phyloP scores from a whole-genome alignment of 495 filamentous ascomycete species.

The Tuber brumale region DNA sequence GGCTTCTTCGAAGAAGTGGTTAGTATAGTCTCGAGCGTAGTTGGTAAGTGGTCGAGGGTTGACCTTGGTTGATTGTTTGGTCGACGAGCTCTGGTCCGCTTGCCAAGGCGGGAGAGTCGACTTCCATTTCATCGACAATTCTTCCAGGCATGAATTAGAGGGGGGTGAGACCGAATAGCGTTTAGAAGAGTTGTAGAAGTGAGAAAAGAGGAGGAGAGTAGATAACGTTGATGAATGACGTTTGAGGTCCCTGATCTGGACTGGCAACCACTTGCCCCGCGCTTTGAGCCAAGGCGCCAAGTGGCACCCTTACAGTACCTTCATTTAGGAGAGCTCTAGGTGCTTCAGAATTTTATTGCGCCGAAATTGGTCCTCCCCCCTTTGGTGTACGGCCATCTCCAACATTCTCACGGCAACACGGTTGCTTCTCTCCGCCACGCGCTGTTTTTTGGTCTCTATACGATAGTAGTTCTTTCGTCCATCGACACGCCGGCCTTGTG shows the following conservation, averaged over 20 bases:
- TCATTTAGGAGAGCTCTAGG: not conserved
- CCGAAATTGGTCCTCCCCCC: not conserved
- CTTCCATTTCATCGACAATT: constrained; percentile 12
- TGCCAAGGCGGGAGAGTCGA: constrained; percentile 1
- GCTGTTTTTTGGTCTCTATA: not conserved
- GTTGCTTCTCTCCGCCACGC: not conserved
- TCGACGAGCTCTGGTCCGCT: not conserved
- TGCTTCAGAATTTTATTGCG: not conserved
- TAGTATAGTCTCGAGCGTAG: constrained; percentile 17
- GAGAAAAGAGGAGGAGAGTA: not conserved
- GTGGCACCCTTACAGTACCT: not conserved
- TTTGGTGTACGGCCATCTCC: not conserved
- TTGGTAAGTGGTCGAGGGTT: constrained; percentile 10
- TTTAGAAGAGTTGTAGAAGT: not conserved
- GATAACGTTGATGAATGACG: not conserved
- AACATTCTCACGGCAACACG: not conserved
- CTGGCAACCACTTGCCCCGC: not conserved
- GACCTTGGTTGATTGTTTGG: constrained; percentile 23
- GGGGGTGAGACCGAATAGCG: not conserved
- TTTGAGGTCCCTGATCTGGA: not conserved
- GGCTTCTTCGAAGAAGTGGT: constrained; percentile 18
- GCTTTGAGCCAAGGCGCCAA: constrained; percentile 3
- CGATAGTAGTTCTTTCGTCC: constrained; percentile 6
- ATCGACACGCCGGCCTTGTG: constrained; percentile 36
- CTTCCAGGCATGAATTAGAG: constrained; percentile 22